Conservation (phyloP, 2,329 filamentous ascomycete species). For the Tolypocladium cylindrosporum region DNA sequence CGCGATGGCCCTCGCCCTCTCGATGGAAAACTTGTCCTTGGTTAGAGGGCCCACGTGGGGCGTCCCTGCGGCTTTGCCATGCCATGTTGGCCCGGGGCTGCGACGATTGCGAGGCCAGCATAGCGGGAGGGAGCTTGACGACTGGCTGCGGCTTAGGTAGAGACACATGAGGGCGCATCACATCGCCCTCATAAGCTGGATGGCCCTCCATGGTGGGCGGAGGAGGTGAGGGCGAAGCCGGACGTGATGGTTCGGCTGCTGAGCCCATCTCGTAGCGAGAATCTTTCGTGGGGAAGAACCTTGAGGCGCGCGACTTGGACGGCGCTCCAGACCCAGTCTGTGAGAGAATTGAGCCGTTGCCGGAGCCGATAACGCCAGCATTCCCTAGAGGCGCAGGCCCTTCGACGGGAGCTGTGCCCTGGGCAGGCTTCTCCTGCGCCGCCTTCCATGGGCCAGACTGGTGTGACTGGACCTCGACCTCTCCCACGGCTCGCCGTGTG, state of each 20-base stretch:
- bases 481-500: slow-evolving; percentile 16
- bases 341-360: slow-evolving; percentile 14
- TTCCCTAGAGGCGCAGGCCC: slow-evolving; percentile 11
- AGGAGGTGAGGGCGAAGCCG: slow-evolving; percentile 57
- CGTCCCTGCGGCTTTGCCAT: slow-evolving; percentile 28
- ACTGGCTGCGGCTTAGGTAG: slow-evolving; percentile 62
- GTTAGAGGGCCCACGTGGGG: slow-evolving; percentile 12
- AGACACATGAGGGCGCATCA: slow-evolving; percentile 55
- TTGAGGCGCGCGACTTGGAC: slow-evolving; percentile 41
- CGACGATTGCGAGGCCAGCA: slow-evolving; percentile 13
- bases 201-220: slow-evolving; percentile 62
- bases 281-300: slow-evolving; percentile 52
- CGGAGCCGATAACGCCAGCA: slow-evolving; percentile 17
- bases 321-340: slow-evolving; percentile 20
- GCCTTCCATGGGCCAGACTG: slow-evolving; percentile 18
- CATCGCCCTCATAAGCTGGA: slow-evolving; percentile 61
- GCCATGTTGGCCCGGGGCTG: slow-evolving; percentile 16
- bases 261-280: slow-evolving; percentile 28
- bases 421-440: slow-evolving; percentile 15
- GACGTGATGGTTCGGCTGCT: slow-evolving; percentile 27
- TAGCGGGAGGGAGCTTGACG: slow-evolving; percentile 66
- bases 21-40: slow-evolving; percentile 8
- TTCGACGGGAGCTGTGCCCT: slow-evolving; percentile 8
- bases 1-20: slow-evolving; percentile 25
- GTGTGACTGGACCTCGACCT: slow-evolving; percentile 18